These are phyloP conservation scores for Ceratonia siliqua DNA, from an alignment of 306 rosid genomes.

Conservation along the genomic window DNA sequence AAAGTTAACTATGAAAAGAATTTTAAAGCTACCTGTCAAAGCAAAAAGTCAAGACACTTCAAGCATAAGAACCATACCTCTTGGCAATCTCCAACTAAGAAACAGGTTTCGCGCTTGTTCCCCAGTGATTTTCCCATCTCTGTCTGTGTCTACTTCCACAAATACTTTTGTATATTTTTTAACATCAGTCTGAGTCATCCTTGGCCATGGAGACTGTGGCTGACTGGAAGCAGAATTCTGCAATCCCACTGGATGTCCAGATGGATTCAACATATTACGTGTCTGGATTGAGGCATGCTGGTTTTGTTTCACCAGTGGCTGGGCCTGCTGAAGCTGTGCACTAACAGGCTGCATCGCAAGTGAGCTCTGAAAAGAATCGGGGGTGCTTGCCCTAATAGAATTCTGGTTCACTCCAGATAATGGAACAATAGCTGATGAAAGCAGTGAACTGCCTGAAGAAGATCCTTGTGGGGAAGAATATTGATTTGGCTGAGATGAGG, in stretches of 20 bases:
- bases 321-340: constrained; percentile 57
- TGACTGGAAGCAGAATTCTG: constrained; percentile 63
- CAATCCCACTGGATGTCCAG: constrained; percentile 52
- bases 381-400: constrained; percentile 45
- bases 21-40: constrained; percentile 8
- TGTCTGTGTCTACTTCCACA: constrained; percentile 87
- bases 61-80: constrained; percentile 60
- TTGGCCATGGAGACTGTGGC: constrained; percentile 81
- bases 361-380: constrained; percentile 57
- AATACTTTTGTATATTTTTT: constrained; percentile 91
- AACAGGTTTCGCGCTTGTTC: constrained; percentile 92
- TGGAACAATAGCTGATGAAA: constrained; percentile 56
- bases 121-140: constrained; percentile 97
- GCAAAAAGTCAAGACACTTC: constrained; percentile 25
- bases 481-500: constrained; percentile 57
- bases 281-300: constrained; percentile 50
- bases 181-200: constrained; percentile 77
- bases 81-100: constrained; percentile 90
- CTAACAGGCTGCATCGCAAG: constrained; percentile 50
- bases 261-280: constrained; percentile 33
- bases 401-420: constrained; percentile 55
- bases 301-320: constrained; percentile 51
- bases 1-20: constrained; percentile 9
- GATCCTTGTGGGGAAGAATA: constrained; percentile 51
- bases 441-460: constrained; percentile 42